Percentiles rank a stretch among this genome's conserved stretches.
phyloP scores from a whole-genome alignment of 352 stramenopile genomes.

The Globisporangium nodosum region DNA sequence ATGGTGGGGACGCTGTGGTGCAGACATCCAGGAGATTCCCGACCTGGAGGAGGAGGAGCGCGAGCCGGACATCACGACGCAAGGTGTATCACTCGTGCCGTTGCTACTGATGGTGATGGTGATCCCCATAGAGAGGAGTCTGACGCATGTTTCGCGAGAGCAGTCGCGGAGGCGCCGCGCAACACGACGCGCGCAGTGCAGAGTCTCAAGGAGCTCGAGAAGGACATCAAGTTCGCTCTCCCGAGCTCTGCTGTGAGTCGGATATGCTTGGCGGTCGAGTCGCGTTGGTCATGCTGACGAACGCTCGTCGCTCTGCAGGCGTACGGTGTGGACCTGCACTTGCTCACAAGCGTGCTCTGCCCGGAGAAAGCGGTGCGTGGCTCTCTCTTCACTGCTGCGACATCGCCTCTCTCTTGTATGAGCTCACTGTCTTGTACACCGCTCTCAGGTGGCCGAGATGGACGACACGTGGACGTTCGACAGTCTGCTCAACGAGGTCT shows the following conservation, averaged over 20 bases:
- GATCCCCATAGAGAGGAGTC: no score
- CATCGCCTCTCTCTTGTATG: background rate
- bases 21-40: slow-evolving; percentile 77
- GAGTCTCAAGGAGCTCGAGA: slow-evolving; percentile 73
- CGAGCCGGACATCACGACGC: slow-evolving; percentile 66
- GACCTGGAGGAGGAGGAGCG: slow-evolving; percentile 80
- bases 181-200: slow-evolving; percentile 64
- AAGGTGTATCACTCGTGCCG: slow-evolving; percentile 22
- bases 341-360: slow-evolving; percentile 61
- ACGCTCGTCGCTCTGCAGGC: slow-evolving; percentile 18
- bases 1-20: background rate
- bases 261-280: background rate
- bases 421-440: background rate
- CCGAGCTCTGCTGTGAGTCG: slow-evolving; percentile 36
- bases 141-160: no score
- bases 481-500: slow-evolving; percentile 71
- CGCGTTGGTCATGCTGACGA: background rate
- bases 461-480: slow-evolving; percentile 77
- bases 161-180: slow-evolving; percentile 72
- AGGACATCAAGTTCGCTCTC: slow-evolving; percentile 74
- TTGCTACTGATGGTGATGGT: background rate
- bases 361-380: slow-evolving; percentile 59
- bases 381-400: background rate
- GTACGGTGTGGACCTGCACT: slow-evolving; percentile 55
- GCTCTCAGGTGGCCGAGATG: slow-evolving; percentile 43